Percentiles rank a stretch among this genome's conserved stretches.
These are phyloP conservation scores for Pyricularia sp. DNA, from an alignment of 2,329 filamentous ascomycete species.

Conservation along the genomic window DNA sequence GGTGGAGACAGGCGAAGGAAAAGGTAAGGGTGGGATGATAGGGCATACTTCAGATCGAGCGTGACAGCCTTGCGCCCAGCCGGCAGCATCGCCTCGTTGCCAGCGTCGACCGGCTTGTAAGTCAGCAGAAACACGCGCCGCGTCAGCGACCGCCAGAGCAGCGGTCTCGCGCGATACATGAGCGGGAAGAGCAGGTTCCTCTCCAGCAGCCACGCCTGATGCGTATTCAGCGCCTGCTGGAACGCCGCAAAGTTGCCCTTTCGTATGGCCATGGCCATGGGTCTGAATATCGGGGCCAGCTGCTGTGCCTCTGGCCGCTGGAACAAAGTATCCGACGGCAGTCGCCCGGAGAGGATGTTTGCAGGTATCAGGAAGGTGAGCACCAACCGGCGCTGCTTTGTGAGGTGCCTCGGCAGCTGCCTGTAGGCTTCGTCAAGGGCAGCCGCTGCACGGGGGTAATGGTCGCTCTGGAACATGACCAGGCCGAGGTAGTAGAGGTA, in stretches of 20 bases:
- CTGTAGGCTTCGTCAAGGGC: slow-evolving; percentile 74
- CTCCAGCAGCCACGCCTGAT: slow-evolving; percentile 65
- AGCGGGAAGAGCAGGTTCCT: slow-evolving; percentile 70
- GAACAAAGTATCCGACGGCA: slow-evolving; percentile 61
- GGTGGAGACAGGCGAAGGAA: too few relatives aligned
- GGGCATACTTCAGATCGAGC: slow-evolving; percentile 45
- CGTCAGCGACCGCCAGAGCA: slow-evolving; percentile 77
- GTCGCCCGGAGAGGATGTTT: slow-evolving; percentile 77
- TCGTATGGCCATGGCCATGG: slow-evolving; percentile 63
- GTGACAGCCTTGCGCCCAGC: slow-evolving; percentile 59
- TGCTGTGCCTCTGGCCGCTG: slow-evolving; percentile 58
- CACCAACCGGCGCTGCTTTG: slow-evolving; percentile 67
- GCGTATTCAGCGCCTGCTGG: slow-evolving; percentile 54
- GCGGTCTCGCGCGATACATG: slow-evolving; percentile 65
- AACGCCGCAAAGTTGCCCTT: slow-evolving; percentile 68
- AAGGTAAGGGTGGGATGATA: too few relatives aligned
- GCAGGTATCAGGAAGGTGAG: slow-evolving; percentile 75
- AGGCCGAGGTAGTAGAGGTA: slow-evolving; percentile 92
- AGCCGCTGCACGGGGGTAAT: slow-evolving; percentile 68
- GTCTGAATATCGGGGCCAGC: slow-evolving; percentile 58
- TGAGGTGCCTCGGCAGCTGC: slow-evolving; percentile 52
- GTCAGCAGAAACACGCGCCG: slow-evolving; percentile 70
- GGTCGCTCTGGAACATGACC: slow-evolving; percentile 77
- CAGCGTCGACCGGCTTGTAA: slow-evolving; percentile 44
- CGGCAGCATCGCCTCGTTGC: slow-evolving; percentile 23